Conservation (phyloP, 2,329 filamentous ascomycete species). For the Pseudodiploospora longispora region DNA sequence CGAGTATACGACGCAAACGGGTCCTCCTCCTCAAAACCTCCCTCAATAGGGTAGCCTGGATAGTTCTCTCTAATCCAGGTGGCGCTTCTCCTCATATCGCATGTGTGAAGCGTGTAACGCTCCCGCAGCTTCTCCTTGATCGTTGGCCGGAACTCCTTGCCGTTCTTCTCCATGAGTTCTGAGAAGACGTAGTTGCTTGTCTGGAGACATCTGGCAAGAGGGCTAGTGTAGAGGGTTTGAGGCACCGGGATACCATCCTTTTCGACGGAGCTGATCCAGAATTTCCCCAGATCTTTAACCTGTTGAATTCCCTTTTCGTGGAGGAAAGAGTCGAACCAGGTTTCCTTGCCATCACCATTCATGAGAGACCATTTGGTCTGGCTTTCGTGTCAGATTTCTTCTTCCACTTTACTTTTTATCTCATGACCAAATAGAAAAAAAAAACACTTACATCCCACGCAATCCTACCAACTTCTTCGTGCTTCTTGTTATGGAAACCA, state of each 20-base stretch:
- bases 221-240: slow-evolving; percentile 47
- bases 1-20: slow-evolving; percentile 38
- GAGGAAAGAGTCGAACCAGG: slow-evolving; percentile 39
- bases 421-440: not conserved
- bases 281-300: slow-evolving; percentile 40
- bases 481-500: slow-evolving; percentile 41
- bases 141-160: slow-evolving; percentile 36
- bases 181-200: slow-evolving; percentile 46
- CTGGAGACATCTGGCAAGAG: slow-evolving; percentile 49
- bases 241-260: slow-evolving; percentile 44
- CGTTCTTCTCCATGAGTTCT: slow-evolving; percentile 28
- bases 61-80: slow-evolving; percentile 41
- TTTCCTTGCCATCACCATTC: slow-evolving; percentile 28
- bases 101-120: slow-evolving; percentile 52
- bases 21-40: slow-evolving; percentile 47
- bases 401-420: not conserved
- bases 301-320: slow-evolving; percentile 45
- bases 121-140: slow-evolving; percentile 54
- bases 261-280: slow-evolving; percentile 40
- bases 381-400: not conserved
- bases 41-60: slow-evolving; percentile 43
- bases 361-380: slow-evolving; percentile 30
- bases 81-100: slow-evolving; percentile 45
- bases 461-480: slow-evolving; percentile 47
- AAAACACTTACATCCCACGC: slow-evolving; percentile 41